Evolutionary conservation across 83 land plant genomes (phyloP).

Genomic region (Thuja plicata): DNA sequence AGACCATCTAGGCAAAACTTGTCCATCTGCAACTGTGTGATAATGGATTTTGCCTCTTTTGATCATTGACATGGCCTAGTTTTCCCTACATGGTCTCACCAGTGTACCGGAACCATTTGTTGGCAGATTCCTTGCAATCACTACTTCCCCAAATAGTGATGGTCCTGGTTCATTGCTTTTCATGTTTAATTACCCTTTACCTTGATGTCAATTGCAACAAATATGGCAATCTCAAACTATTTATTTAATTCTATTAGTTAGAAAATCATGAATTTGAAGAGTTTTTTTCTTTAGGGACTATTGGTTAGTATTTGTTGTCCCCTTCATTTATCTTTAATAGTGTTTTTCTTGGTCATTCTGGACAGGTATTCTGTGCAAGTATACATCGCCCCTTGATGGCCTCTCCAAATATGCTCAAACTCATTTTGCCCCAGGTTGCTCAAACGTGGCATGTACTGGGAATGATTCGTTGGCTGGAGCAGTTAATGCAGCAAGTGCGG

Average conservation of each 20-base stretch:
- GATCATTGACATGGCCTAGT: too few relatives aligned
- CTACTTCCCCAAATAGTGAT: too few relatives aligned
- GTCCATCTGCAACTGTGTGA: too few relatives aligned
- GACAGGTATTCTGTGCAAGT: conserved; percentile 78
- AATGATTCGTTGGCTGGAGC: conserved; percentile 14
- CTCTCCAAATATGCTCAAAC: conserved; percentile 34
- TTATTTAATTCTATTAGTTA: not conserved
- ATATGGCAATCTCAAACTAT: not conserved
- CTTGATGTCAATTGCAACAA: not conserved
- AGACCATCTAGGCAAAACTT: not conserved
- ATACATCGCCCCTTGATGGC: conserved; percentile 69
- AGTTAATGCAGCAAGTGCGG: conserved; percentile 36
- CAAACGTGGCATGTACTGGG: conserved; percentile 46
- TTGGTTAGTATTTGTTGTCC: not conserved
- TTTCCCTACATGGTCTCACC: not conserved
- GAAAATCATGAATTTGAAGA: not conserved
- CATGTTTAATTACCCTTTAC: not conserved
- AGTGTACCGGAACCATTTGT: not conserved
- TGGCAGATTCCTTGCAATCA: not conserved
- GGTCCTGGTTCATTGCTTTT: not conserved
- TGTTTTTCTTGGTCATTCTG: not conserved
- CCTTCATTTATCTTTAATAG: not conserved
- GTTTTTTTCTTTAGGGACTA: not conserved
- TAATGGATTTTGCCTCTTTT: too few relatives aligned
- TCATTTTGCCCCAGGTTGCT: conserved; percentile 55